These are phyloP conservation scores for Agrocybe praecox DNA, from an alignment of 768 basidiomycete species.

Conservation along the genomic window DNA sequence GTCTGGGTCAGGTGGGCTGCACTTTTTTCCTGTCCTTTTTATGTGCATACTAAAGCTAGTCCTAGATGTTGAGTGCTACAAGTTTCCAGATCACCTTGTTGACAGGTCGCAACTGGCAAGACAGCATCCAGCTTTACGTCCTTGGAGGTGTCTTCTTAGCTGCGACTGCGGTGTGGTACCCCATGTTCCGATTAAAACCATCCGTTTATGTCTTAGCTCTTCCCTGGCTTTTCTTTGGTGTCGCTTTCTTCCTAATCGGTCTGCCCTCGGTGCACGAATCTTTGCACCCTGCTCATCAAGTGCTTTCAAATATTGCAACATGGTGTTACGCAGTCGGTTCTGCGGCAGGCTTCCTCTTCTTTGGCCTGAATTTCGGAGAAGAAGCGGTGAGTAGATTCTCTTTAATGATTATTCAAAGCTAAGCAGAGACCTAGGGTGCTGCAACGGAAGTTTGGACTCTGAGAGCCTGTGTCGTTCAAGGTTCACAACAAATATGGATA, in stretches of 20 bases:
- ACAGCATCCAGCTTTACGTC: slow-evolving; percentile 83
- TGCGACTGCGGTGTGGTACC: slow-evolving; percentile 87
- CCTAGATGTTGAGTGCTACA: slow-evolving; percentile 82
- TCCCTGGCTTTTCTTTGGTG: slow-evolving; percentile 90
- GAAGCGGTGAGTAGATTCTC: slow-evolving; percentile 66
- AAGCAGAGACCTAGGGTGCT: slow-evolving; percentile 59
- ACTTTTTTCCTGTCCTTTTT: not conserved
- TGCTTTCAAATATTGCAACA: slow-evolving; percentile 76
- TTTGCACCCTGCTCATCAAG: slow-evolving; percentile 63
- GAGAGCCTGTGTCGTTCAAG: slow-evolving; percentile 91
- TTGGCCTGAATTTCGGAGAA: slow-evolving; percentile 96
- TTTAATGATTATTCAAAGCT: slow-evolving; percentile 2
- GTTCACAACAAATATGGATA: slow-evolving; percentile 95
- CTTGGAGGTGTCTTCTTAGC: slow-evolving; percentile 88
- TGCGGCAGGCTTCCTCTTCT: slow-evolving; percentile 92
- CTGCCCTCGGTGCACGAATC: slow-evolving; percentile 72
- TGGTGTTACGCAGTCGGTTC: slow-evolving; percentile 93
- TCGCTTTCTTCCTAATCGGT: slow-evolving; percentile 91
- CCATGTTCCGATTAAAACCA: slow-evolving; percentile 84
- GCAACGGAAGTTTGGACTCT: slow-evolving; percentile 94
- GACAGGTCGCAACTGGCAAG: slow-evolving; percentile 83
- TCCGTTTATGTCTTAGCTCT: slow-evolving; percentile 84
- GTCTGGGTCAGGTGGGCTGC: slow-evolving; percentile 69
- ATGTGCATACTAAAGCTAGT: slow-evolving; percentile 10
- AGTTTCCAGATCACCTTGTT: slow-evolving; percentile 95